A percentile compares a stretch with the other conserved stretches of the same genome.
These are phyloP conservation scores for Xylaria intraflava DNA, from an alignment of 495 filamentous ascomycete genomes.

Conservation along the genomic window DNA sequence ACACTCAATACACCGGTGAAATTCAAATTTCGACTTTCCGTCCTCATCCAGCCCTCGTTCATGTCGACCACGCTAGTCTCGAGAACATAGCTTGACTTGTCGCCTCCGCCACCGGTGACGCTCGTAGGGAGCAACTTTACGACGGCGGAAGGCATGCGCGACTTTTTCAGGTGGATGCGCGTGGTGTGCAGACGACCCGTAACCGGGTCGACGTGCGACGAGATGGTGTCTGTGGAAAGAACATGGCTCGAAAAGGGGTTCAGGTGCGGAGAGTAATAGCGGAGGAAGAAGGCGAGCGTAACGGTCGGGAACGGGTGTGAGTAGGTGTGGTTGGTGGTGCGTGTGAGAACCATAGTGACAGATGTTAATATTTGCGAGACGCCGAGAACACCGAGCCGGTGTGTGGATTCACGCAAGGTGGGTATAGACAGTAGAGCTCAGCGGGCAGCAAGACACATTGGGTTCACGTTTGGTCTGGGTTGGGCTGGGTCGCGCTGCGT, in stretches of 20 bases:
- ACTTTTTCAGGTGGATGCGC: conserved; percentile 89
- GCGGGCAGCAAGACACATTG: neutral
- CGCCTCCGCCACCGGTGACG: conserved; percentile 61
- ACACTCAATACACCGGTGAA: conserved; percentile 91
- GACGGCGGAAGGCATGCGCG: conserved; percentile 76
- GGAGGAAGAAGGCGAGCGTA: conserved; percentile 96
- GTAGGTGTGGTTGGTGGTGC: conserved; percentile 82
- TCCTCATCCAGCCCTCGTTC: conserved; percentile 80
- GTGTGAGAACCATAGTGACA: conserved; percentile 44
- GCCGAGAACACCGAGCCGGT: neutral
- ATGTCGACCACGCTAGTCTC: conserved; percentile 88
- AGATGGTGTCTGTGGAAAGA: conserved; percentile 91
- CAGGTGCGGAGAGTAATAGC: conserved; percentile 65
- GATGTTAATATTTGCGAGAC: neutral
- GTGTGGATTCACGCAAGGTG: neutral
- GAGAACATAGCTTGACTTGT: conserved; percentile 80
- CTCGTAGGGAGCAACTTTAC: conserved; percentile 71
- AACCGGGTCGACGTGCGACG: conserved; percentile 68
- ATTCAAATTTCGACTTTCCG: conserved; percentile 77
- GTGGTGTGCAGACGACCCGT: conserved; percentile 81
- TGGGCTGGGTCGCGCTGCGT: neutral
- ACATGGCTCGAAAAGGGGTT: conserved; percentile 96
- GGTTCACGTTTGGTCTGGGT: neutral
- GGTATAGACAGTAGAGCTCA: neutral
- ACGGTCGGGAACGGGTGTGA: conserved; percentile 85